Conservation (phyloP, 2,329 filamentous ascomycete genomes). For the Claviceps citrina region DNA sequence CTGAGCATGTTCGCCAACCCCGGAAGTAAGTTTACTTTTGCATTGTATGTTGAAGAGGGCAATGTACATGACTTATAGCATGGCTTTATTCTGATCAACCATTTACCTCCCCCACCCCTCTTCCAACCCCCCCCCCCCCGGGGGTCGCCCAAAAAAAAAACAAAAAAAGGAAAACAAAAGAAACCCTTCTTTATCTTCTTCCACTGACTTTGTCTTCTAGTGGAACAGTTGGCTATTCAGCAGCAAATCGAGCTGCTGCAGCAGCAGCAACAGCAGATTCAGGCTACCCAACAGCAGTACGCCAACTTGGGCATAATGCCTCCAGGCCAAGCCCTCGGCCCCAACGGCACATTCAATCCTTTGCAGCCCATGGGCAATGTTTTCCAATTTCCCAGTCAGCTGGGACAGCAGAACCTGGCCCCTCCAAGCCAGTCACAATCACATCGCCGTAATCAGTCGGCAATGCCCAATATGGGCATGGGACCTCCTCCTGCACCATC, state of each 20-base stretch:
- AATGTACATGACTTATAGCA: not conserved
- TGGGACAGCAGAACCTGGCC: constrained; percentile 61
- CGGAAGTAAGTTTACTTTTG: constrained; percentile 38
- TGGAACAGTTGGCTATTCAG: constrained; percentile 95
- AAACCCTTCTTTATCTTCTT: no score
- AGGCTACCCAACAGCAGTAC: constrained; percentile 92
- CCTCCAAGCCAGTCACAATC: constrained; percentile 63
- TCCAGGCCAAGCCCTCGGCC: constrained; percentile 60
- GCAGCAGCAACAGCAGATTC: constrained; percentile 95
- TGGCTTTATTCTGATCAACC: no score
- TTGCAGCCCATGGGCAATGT: constrained; percentile 68
- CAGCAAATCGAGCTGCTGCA: constrained; percentile 96
- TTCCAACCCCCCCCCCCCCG: not conserved
- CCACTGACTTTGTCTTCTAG: constrained; percentile 29
- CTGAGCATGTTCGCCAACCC: constrained; percentile 76
- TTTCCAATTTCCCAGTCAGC: constrained; percentile 78
- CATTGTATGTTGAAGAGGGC: not conserved
- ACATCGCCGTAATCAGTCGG: constrained; percentile 96
- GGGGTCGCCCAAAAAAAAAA: no score
- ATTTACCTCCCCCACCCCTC: no score
- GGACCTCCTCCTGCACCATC: constrained; percentile 81
- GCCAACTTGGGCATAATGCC: constrained; percentile 93
- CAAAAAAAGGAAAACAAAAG: no score
- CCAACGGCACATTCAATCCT: constrained; percentile 57
- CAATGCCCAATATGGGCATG: constrained; percentile 82